A percentile compares a stretch with the other conserved stretches of the same genome.
Conservation (phyloP, 768 basidiomycete genomes). For the Kondoa malvinella region DNA sequence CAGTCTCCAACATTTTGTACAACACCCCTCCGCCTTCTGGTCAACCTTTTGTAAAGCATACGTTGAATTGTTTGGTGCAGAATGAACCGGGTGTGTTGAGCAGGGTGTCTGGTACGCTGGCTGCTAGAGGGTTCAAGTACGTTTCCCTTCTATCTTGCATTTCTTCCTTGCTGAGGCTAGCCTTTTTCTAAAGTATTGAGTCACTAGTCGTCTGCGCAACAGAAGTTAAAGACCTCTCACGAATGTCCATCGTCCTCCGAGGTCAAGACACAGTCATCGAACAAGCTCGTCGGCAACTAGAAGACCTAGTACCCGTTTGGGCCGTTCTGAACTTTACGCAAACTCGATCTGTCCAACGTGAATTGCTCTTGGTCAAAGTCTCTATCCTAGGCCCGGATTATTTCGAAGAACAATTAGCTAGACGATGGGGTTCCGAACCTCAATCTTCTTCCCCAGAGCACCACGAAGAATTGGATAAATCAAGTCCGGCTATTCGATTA, state of each 20-base stretch:
- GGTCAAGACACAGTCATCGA: conserved; percentile 97
- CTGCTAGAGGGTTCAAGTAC: conserved; percentile 83
- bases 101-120: conserved; percentile 89
- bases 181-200: conserved; percentile 44
- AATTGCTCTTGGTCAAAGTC: conserved; percentile 85
- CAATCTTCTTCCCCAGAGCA: conserved; percentile 26
- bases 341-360: conserved; percentile 75
- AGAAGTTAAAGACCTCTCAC: conserved; percentile 85
- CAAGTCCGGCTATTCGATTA: conserved; percentile 25
- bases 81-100: conserved; percentile 99
- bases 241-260: conserved; percentile 93
- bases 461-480: conserved; percentile 18
- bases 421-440: conserved; percentile 57
- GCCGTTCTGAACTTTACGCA: conserved; percentile 95
- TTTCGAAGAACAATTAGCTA: conserved; percentile 72
- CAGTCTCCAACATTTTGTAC: conserved; percentile 68
- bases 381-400: conserved; percentile 96
- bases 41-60: conserved; percentile 37
- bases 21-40: conserved; percentile 22
- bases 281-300: conserved; percentile 85
- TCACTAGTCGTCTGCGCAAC: conserved; percentile 95
- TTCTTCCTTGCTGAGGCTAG: conserved; percentile 5
- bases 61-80: conserved; percentile 93
- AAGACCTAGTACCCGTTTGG: conserved; percentile 97
- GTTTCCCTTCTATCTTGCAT: conserved; percentile 8